These are phyloP conservation scores for Westerdykella sp. DNA, from an alignment of 2,329 filamentous ascomycete species.

Conservation along the genomic window DNA sequence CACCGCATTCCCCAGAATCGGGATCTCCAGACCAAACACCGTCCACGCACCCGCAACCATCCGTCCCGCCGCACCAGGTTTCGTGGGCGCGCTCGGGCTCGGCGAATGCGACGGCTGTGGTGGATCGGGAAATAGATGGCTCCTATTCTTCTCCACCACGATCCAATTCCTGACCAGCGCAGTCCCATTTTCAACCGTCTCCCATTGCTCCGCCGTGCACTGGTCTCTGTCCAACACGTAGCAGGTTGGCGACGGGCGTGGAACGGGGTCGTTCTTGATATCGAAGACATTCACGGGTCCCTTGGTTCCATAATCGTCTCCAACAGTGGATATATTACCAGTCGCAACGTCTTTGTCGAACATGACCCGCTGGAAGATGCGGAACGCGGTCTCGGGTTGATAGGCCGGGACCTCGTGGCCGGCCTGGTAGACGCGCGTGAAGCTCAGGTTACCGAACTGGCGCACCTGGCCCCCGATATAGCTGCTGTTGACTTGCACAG, in stretches of 20 bases:
- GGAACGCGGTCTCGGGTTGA: constrained; percentile 46
- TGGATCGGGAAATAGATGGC: constrained; percentile 24
- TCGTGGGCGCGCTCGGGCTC: constrained; percentile 7
- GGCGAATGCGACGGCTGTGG: constrained; percentile 5
- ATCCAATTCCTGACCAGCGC: constrained; percentile 31
- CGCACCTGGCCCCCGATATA: constrained; percentile 68
- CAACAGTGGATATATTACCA: constrained; percentile 40
- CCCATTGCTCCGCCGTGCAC: constrained; percentile 28
- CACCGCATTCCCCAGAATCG: constrained; percentile 5
- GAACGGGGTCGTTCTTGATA: constrained; percentile 43
- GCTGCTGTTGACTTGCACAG: constrained; percentile 61
- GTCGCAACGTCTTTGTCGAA: constrained; percentile 50
- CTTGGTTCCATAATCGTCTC: constrained; percentile 34
- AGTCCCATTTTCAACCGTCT: constrained; percentile 26
- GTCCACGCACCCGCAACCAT: constrained; percentile 1
- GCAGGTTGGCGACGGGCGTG: constrained; percentile 33
- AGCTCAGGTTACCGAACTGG: constrained; percentile 63
- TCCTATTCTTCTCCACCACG: constrained; percentile 30
- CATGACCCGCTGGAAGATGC: constrained; percentile 49
- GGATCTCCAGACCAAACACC: constrained; percentile 3
- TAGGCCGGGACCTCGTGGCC: constrained; percentile 48
- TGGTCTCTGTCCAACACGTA: constrained; percentile 26
- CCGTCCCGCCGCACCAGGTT: constrained; percentile 8
- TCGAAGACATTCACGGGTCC: constrained; percentile 38
- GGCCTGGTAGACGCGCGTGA: constrained; percentile 48